Evolutionary conservation across 805 yeast species (phyloP), one percentile per base, ranked within the genome.

Genomic region (Candida hungchunana): DNA sequence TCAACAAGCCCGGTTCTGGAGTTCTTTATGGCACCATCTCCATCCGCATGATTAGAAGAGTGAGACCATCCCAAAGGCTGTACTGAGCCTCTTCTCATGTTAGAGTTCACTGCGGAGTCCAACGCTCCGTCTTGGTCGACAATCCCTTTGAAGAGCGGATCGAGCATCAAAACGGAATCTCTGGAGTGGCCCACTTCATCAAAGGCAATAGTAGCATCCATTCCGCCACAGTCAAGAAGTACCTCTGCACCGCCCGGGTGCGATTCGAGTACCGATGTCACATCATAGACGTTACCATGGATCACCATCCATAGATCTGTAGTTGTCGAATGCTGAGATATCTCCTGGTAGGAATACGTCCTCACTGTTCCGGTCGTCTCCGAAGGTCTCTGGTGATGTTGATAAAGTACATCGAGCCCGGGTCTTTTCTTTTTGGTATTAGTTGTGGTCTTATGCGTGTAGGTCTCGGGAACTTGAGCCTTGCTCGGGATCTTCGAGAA

Each of bases 111-210:
- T 7, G 37, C 8, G 1, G 32, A 24, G 14, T 30, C 35, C 21
- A 34, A 10, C 10, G 35, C 15, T 7, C 39, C 42, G 15, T 36
- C 46, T 6, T 42, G 42, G 16, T 86, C 86, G 29, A 90, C 71
- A 36, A 74, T 78, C 39, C 98, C 98, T 38, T 90, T 72, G 51
- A 73, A 69, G 47, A 87, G 65, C 16, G 75, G 77, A 26, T 65
- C 68, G 51, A 93, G 67, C 55, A 83, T 72, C 49, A 81, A 88
- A 42, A 79, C 76, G 18, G 97, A 97, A 48, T 89, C 96, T 44
- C 87, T 96, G 15, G 97, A 86, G 65, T 93, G 98, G 16, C 98
- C 98, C 56, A 93, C 93, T 50, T 90, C 97, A 40, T 82, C 85
- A 55, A 87, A 90, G 8, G 85, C 77, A 49, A 81, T 79, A 7